Conservation (phyloP, 2,329 filamentous ascomycete species). For the Xylariaceae sp. region DNA sequence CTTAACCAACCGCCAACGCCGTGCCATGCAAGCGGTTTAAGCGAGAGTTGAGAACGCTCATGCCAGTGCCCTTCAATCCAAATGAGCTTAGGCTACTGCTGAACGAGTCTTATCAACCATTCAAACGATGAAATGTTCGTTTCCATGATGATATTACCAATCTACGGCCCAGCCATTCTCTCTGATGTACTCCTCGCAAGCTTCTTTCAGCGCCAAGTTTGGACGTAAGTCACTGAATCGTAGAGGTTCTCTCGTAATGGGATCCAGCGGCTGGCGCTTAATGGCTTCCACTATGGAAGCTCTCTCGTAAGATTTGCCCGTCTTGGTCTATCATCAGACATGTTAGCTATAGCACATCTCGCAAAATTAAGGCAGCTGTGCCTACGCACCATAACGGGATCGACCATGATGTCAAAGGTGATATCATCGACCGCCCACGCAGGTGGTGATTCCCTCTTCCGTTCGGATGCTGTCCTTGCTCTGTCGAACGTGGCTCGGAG, state of each 20-base stretch:
- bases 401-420: conserved; percentile 70
- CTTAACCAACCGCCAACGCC: background rate
- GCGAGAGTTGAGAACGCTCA: background rate
- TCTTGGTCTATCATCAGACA: conserved; percentile 59
- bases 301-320: conserved; percentile 87
- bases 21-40: background rate
- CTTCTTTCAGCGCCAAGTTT: conserved; percentile 77
- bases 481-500: conserved; percentile 52
- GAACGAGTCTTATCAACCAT: background rate
- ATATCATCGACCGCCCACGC: conserved; percentile 78
- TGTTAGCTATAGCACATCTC: background rate
- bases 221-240: conserved; percentile 68
- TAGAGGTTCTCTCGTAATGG: conserved; percentile 77
- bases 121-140: background rate
- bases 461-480: conserved; percentile 43
- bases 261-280: conserved; percentile 71
- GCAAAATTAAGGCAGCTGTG: background rate
- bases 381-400: conserved; percentile 57
- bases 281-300: conserved; percentile 84
- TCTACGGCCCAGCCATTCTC: conserved; percentile 92
- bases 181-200: conserved; percentile 80
- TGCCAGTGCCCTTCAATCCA: background rate
- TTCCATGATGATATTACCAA: conserved; percentile 54
- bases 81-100: background rate
- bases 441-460: conserved; percentile 57